phyloP scores from a whole-genome alignment of 805 yeast genomes.

The Ogataea methanolica region DNA sequence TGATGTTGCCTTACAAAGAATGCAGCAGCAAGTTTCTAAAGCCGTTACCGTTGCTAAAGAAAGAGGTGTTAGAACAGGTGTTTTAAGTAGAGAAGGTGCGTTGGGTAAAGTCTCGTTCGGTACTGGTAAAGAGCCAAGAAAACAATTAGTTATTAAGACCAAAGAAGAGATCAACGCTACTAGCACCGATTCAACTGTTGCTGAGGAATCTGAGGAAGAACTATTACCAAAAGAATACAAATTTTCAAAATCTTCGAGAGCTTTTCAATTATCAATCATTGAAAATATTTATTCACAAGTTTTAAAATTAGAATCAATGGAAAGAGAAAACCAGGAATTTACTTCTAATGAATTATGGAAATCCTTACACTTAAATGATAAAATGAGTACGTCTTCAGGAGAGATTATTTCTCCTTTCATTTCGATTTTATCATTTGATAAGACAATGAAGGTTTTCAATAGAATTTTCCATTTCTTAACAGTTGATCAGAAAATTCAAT shows the following conservation, averaged over 20 bases:
- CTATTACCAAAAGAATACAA: conserved; percentile 29
- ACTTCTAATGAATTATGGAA: conserved; percentile 62
- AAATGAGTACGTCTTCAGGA: conserved; percentile 41
- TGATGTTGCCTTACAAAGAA: conserved; percentile 88
- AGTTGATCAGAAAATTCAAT: conserved; percentile 69
- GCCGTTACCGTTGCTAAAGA: conserved; percentile 95
- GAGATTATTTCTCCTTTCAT: conserved; percentile 74
- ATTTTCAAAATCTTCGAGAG: conserved; percentile 36
- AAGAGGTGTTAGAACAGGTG: conserved; percentile 58
- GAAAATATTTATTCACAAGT: conserved; percentile 78
- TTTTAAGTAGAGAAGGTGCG: conserved; percentile 72
- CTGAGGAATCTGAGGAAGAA: conserved; percentile 14
- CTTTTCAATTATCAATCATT: conserved; percentile 58
- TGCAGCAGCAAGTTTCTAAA: conserved; percentile 96
- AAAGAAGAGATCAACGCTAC: conserved; percentile 16
- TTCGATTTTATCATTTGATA: conserved; percentile 75
- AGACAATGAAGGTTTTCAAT: conserved; percentile 84
- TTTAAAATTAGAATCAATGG: conserved; percentile 71
- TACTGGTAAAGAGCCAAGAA: conserved; percentile 82
- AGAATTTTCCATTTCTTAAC: conserved; percentile 80
- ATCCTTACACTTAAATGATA: conserved; percentile 67
- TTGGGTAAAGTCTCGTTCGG: conserved; percentile 81
- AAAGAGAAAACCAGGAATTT: conserved; percentile 51
- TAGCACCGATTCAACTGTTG: not conserved
- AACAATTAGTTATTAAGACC: conserved; percentile 60